Evolutionary conservation across 2,329 filamentous ascomycete genomes (phyloP), one percentile per base, ranked within the genome.

Genomic region (Tolypocladium endophyticum): DNA sequence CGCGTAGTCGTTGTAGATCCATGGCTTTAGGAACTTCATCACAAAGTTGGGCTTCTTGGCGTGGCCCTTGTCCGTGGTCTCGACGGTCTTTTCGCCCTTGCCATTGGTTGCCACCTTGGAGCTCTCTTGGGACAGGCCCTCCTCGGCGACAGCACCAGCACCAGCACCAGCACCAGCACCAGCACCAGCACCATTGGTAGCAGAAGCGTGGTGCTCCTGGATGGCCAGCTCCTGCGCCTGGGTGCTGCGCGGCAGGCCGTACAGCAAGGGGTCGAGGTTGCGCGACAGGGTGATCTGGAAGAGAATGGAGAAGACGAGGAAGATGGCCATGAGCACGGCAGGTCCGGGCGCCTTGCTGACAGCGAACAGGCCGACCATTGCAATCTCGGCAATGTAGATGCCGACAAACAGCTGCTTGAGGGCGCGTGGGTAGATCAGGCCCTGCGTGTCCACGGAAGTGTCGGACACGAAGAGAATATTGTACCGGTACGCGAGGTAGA

Each of bases 401-500:
- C 92, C 91, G 2, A 87, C 84, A 52, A 93, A 84, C 38, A 94
- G 82, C 62, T 97, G 92, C 77, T 96, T 90, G 52, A 97, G 81
- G 6, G 90, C 92, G 30, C 90, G 88, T 1, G 91, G 88, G 70
- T 96, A 97, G 68, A 91, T 86, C 28, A 93, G 85, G 56, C 94
- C 93, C 68, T 90, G 90, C 55, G 92, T 96, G 70, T 97, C 92
- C 63, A 96, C 86, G 62, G 86, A 79, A 16, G 88, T 82, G 65
- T 92, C 88, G 55, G 85, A 87, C 18, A 94, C 89, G 71, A 90
- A 96, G 28, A 96, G 79, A 58, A 96, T 73, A 73, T 93, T 92
- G 80, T 96, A 96, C 43, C 89, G 84, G 77, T 92, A 96, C 58
- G 90, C 88, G 58, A 90, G 79, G 73, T 95, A 94, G 76, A 95